Conservation (phyloP, 306 rosid genomes). For the Corylus heterophylla region DNA sequence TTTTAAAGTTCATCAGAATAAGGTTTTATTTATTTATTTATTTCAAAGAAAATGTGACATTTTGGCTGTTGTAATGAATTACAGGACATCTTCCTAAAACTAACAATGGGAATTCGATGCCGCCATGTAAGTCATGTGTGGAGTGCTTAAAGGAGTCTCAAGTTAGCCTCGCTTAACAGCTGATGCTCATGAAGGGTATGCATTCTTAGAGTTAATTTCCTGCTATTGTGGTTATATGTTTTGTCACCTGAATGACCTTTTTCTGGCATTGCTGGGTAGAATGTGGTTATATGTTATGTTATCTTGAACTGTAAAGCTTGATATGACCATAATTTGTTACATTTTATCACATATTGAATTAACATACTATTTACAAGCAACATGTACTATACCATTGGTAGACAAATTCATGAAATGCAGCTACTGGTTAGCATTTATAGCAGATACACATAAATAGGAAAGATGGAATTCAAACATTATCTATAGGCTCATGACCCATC, state of each 20-base stretch:
- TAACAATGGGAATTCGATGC: too few species aligned
- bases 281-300: not conserved
- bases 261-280: not conserved
- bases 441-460: not conserved
- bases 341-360: not conserved
- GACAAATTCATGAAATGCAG: not conserved
- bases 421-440: not conserved
- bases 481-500: constrained; percentile 12
- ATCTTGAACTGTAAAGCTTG: not conserved
- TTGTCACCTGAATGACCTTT: not conserved
- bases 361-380: not conserved
- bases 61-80: too few species aligned
- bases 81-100: too few species aligned
- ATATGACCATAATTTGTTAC: not conserved
- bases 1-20: too few species aligned
- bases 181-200: constrained; percentile 22
- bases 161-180: constrained; percentile 13
- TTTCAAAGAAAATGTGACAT: constrained; percentile 26
- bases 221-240: constrained; percentile 22
- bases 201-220: constrained; percentile 10
- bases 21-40: not conserved
- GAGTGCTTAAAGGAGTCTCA: constrained; percentile 38
- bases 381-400: not conserved
- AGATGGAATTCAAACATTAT: not conserved
- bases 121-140: constrained; percentile 50